Conservation (phyloP, 2,329 filamentous ascomycete genomes). For the Microdochium paspali region DNA sequence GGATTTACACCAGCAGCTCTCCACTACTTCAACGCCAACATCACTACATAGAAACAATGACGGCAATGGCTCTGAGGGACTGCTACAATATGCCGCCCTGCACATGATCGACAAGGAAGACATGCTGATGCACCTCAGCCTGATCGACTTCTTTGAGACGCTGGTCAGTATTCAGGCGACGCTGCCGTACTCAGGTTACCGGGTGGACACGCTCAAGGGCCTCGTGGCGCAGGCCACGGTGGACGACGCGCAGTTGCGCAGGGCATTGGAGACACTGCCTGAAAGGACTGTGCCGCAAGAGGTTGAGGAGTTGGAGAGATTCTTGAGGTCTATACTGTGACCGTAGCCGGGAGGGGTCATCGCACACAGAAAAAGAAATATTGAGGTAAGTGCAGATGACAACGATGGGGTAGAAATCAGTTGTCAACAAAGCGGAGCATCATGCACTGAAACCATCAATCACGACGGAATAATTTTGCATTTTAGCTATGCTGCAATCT, state of each 20-base stretch:
- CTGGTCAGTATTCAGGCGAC: slow-evolving; percentile 38
- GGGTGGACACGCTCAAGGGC: slow-evolving; percentile 24
- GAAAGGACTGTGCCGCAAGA: slow-evolving; percentile 42
- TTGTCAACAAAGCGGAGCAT: too few relatives aligned
- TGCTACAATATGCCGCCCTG: slow-evolving; percentile 42
- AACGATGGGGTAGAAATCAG: too few relatives aligned
- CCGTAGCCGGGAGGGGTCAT: too few relatives aligned
- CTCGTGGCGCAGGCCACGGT: slow-evolving; percentile 31
- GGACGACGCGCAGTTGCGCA: slow-evolving; percentile 26
- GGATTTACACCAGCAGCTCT: slow-evolving; percentile 11
- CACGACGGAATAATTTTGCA: too few relatives aligned
- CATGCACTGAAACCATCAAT: too few relatives aligned
- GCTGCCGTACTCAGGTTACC: slow-evolving; percentile 23
- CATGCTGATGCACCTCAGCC: slow-evolving; percentile 36
- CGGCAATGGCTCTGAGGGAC: slow-evolving; percentile 21
- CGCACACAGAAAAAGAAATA: too few relatives aligned
- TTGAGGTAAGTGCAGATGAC: too few relatives aligned
- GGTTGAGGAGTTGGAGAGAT: slow-evolving; percentile 33
- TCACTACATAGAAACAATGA: slow-evolving; percentile 7
- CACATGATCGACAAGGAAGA: slow-evolving; percentile 41
- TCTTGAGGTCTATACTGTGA: slow-evolving; percentile 11
- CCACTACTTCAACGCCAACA: background rate
- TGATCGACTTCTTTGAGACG: slow-evolving; percentile 44
- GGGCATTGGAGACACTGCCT: slow-evolving; percentile 30
- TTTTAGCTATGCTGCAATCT: too few relatives aligned